Evolutionary conservation across 2,329 filamentous ascomycete species (phyloP).

Genomic region (Alternaria atra): DNA sequence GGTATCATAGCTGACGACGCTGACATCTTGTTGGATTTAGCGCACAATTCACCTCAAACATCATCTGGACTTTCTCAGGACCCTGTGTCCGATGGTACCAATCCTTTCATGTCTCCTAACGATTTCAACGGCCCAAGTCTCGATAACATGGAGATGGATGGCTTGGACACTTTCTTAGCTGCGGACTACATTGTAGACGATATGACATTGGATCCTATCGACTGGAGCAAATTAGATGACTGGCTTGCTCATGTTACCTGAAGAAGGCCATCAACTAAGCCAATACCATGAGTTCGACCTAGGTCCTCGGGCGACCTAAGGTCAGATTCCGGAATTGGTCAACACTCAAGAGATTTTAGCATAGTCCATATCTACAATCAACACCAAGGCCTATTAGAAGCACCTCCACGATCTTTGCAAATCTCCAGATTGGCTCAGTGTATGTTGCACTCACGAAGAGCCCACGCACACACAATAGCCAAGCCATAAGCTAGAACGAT

Average conservation of each 20-base stretch:
- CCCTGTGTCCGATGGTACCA: neutral
- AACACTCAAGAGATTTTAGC: no score
- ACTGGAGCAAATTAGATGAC: neutral
- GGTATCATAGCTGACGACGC: no score
- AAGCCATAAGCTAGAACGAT: no score
- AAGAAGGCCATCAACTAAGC: neutral
- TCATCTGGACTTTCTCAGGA: neutral
- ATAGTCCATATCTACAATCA: no score
- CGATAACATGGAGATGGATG: neutral
- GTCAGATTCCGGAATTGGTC: no score
- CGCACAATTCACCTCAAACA: neutral
- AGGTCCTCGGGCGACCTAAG: no score
- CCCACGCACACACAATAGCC: no score
- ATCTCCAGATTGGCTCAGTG: no score
- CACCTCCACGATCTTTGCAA: no score
- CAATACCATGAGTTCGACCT: neutral
- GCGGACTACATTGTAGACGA: slow-evolving; percentile 1
- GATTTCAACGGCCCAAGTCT: neutral
- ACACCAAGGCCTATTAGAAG: no score
- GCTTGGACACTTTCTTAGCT: neutral
- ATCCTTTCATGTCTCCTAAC: neutral
- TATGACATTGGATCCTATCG: neutral
- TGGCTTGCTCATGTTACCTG: neutral
- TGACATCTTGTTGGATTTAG: neutral
- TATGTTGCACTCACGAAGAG: no score